phyloP scores from a whole-genome alignment of 345 rosid species.

The Excoecaria agallocha region DNA sequence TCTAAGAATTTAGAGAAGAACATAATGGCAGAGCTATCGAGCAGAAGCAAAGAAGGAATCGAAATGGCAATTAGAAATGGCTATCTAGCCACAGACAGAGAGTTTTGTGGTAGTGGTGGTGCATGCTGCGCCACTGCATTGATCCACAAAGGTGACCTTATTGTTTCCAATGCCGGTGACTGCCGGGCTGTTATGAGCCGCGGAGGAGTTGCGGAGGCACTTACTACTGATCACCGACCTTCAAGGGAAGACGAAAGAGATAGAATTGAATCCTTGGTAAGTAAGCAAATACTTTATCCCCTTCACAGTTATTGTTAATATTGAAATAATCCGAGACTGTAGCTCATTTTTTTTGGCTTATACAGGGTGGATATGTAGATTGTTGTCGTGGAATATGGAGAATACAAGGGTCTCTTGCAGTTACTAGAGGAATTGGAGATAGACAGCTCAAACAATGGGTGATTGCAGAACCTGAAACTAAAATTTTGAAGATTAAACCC shows the following conservation, averaged over 20 bases:
- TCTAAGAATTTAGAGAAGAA: slow-evolving; percentile 59
- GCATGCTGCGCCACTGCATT: slow-evolving; percentile 79
- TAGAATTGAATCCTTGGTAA: slow-evolving; percentile 67
- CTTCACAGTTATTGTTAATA: not conserved
- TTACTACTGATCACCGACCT: slow-evolving; percentile 76
- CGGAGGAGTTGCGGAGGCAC: slow-evolving; percentile 69
- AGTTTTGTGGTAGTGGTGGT: slow-evolving; percentile 54
- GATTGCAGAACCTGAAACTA: slow-evolving; percentile 75
- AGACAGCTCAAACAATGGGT: slow-evolving; percentile 69
- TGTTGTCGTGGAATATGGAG: slow-evolving; percentile 72
- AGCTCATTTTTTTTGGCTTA: slow-evolving; percentile 2
- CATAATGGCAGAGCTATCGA: slow-evolving; percentile 25
- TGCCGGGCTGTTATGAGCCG: slow-evolving; percentile 79
- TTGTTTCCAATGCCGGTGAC: slow-evolving; percentile 77
- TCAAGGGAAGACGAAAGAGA: slow-evolving; percentile 55
- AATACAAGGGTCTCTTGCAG: slow-evolving; percentile 77
- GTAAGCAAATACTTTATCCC: not conserved
- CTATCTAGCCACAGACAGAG: slow-evolving; percentile 60
- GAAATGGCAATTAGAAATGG: slow-evolving; percentile 54
- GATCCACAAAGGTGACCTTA: slow-evolving; percentile 49
- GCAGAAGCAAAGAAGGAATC: slow-evolving; percentile 10
- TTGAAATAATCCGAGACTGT: not conserved
- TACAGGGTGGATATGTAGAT: slow-evolving; percentile 84
- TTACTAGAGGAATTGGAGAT: slow-evolving; percentile 84
- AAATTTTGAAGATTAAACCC: slow-evolving; percentile 34